Conservation (phyloP, 768 basidiomycete species). For the Suillus subalutaceus region DNA sequence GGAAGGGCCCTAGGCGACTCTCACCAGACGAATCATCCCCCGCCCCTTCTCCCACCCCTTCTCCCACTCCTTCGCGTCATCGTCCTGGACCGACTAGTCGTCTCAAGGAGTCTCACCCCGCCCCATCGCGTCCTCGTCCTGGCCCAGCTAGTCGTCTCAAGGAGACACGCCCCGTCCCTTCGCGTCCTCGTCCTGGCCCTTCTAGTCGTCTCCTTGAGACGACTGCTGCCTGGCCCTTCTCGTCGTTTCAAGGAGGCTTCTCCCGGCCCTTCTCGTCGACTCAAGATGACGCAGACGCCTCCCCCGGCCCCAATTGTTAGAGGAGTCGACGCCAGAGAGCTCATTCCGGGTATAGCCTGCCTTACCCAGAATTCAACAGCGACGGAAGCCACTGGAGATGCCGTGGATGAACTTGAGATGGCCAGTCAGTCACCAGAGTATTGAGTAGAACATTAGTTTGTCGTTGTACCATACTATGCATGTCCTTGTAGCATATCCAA, state of each 20-base stretch:
- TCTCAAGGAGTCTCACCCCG: no score
- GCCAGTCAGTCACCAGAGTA: no score
- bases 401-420: no score
- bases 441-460: no score
- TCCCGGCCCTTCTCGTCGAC: no score
- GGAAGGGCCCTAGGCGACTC: neutral
- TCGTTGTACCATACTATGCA: neutral
- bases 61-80: neutral
- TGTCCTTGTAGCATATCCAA: neutral
- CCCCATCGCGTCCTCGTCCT: neutral
- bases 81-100: neutral
- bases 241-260: no score
- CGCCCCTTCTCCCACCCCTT: neutral
- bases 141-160: neutral
- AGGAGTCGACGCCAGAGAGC: neutral
- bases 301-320: neutral
- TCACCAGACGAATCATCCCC: neutral
- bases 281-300: neutral
- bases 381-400: no score
- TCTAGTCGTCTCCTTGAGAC: no score
- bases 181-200: no score
- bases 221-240: no score
- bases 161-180: no score
- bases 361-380: neutral
- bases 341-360: neutral